Percentiles rank a stretch among this genome's conserved stretches.
Evolutionary conservation across 345 rosid species (phyloP).

Genomic region (Bruguiera sexangula): DNA sequence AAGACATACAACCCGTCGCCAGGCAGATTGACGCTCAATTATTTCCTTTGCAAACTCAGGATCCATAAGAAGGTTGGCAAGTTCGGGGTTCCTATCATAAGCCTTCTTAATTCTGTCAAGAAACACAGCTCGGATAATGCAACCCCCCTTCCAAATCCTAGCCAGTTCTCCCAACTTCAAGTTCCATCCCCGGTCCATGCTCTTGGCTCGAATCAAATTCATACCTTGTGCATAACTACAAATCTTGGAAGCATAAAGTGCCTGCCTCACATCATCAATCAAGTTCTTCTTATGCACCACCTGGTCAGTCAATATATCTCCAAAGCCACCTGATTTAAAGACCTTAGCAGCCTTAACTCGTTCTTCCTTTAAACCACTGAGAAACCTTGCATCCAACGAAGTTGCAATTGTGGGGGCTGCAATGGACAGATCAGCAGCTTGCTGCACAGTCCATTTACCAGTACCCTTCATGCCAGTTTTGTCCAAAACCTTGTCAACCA

Average conservation of each 20-base stretch:
- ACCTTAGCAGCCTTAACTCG: slow-evolving; percentile 82
- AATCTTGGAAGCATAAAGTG: slow-evolving; percentile 92
- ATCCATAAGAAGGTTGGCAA: slow-evolving; percentile 86
- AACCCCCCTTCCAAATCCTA: slow-evolving; percentile 97
- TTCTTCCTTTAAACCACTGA: slow-evolving; percentile 89
- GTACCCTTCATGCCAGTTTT: slow-evolving; percentile 99
- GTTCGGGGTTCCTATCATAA: slow-evolving; percentile 79
- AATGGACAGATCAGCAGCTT: slow-evolving; percentile 91
- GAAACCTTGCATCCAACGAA: slow-evolving; percentile 87
- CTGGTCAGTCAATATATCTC: slow-evolving; percentile 55
- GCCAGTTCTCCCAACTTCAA: slow-evolving; percentile 88
- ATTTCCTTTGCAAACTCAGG: slow-evolving; percentile 97
- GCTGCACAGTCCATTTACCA: slow-evolving; percentile 97
- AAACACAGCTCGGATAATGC: slow-evolving; percentile 90
- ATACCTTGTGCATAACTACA: slow-evolving; percentile 98
- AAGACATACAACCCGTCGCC: slow-evolving; percentile 89
- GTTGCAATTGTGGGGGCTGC: slow-evolving; percentile 93
- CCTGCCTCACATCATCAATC: slow-evolving; percentile 80
- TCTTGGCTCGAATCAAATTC: slow-evolving; percentile 92
- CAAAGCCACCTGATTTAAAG: slow-evolving; percentile 72
- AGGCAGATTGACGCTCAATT: slow-evolving; percentile 83
- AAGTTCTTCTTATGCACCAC: slow-evolving; percentile 71
- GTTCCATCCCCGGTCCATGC: slow-evolving; percentile 80
- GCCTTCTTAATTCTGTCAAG: slow-evolving; percentile 96
- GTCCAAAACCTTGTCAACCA: slow-evolving; percentile 93